phyloP scores from a whole-genome alignment of 768 basidiomycete genomes.

The Lactarius sanguifluus region DNA sequence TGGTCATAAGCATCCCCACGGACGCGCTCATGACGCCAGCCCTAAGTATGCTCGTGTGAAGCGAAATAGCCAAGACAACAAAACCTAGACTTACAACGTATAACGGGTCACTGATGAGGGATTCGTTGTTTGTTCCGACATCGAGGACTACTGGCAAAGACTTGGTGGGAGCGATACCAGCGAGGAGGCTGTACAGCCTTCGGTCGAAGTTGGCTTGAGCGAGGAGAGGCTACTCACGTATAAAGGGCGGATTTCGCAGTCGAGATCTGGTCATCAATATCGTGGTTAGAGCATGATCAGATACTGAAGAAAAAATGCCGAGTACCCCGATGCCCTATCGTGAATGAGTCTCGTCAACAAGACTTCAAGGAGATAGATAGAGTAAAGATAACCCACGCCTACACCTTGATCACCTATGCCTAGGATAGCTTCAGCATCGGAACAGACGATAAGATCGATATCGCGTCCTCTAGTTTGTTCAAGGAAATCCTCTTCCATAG shows the following conservation, averaged over 20 bases:
- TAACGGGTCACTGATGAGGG: conserved; percentile 58
- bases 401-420: conserved; percentile 79
- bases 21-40: conserved; percentile 69
- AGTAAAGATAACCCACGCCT: conserved; percentile 44
- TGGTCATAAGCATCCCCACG: conserved; percentile 71
- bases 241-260: conserved; percentile 79
- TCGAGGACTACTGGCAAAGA: conserved; percentile 64
- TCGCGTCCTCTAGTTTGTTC: conserved; percentile 59
- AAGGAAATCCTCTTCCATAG: conserved; percentile 76
- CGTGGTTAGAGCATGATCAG: conserved; percentile 1
- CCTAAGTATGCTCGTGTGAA: conserved; percentile 43
- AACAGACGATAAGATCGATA: conserved; percentile 79
- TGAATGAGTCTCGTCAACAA: neutral
- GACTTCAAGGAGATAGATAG: neutral
- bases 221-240: conserved; percentile 44
- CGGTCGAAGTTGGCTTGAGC: neutral
- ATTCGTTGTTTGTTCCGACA: conserved; percentile 73
- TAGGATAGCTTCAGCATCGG: conserved; percentile 83
- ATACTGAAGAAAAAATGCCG: conserved; percentile 3
- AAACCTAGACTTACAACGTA: conserved; percentile 54
- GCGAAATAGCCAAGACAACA: neutral
- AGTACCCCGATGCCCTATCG: conserved; percentile 41
- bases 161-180: conserved; percentile 61
- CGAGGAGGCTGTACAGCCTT: conserved; percentile 49
- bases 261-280: conserved; percentile 50